phyloP scores from a whole-genome alignment of 257 asterid genomes.

The Vinca minor region DNA sequence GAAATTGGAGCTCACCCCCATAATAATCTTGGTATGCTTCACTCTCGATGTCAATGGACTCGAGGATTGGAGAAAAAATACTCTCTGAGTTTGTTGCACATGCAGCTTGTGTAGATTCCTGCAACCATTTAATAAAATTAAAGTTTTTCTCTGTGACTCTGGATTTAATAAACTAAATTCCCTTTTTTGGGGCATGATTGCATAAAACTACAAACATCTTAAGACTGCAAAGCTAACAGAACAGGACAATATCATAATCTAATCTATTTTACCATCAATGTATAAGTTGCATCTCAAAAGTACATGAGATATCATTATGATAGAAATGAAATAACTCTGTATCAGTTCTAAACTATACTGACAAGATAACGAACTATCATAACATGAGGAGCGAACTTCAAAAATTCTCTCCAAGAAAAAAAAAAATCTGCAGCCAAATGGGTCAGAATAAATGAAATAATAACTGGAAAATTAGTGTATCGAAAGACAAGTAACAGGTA shows the following conservation, averaged over 20 bases:
- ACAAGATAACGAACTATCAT: no score
- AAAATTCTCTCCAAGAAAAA: no score
- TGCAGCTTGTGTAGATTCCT: slow-evolving; percentile 47
- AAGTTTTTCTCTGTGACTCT: not conserved
- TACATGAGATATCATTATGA: not conserved
- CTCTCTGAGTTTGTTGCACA: slow-evolving; percentile 57
- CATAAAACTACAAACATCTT: no score
- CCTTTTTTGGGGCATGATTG: no score
- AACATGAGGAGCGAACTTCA: no score
- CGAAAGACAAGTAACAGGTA: no score
- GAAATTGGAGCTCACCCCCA: slow-evolving; percentile 44
- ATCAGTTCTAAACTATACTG: not conserved
- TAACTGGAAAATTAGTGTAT: no score
- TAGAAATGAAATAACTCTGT: not conserved
- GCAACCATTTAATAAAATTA: slow-evolving; percentile 13
- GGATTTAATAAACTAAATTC: not conserved
- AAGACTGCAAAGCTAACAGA: not conserved
- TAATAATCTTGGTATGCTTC: slow-evolving; percentile 17
- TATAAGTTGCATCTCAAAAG: not conserved
- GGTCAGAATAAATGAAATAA: no score
- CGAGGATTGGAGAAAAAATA: slow-evolving; percentile 72
- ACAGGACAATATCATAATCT: not conserved
- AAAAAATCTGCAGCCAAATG: no score
- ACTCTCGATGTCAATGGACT: slow-evolving; percentile 37
- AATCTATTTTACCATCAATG: no score